Evolutionary conservation across 495 filamentous ascomycete genomes (phyloP).

Genomic region (Aspergillus indologenus): DNA sequence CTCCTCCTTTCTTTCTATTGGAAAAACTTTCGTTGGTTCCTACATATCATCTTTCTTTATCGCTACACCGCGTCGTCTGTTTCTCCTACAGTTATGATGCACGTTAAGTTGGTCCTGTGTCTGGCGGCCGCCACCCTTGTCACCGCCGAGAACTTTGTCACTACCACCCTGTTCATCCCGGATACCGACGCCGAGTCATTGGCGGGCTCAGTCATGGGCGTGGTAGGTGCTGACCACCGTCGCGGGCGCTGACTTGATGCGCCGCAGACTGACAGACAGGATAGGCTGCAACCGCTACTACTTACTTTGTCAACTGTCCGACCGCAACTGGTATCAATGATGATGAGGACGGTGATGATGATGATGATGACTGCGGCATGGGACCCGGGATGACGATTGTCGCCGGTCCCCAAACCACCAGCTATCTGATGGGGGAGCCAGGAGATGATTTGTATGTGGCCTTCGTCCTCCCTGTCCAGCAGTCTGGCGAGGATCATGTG

Average conservation of each 20-base stretch:
- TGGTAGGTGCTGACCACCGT: constrained; percentile 21
- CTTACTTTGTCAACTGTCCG: constrained; percentile 41
- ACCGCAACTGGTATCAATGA: constrained; percentile 11
- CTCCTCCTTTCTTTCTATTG: too few relatives aligned
- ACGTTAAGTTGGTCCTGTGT: constrained; percentile 6
- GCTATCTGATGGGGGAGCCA: constrained; percentile 17
- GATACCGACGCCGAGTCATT: constrained; percentile 33
- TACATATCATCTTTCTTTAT: too few relatives aligned
- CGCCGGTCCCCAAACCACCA: constrained; percentile 26
- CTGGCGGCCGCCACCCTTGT: constrained; percentile 26
- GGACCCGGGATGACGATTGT: constrained; percentile 31
- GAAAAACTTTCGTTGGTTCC: too few relatives aligned
- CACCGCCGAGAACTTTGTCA: constrained; percentile 28
- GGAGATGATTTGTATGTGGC: constrained; percentile 5
- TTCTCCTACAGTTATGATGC: background rate
- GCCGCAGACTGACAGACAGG: background rate
- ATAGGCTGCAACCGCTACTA: constrained; percentile 35
- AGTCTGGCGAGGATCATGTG: too few relatives aligned
- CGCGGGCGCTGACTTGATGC: too few relatives aligned
- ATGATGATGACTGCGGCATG: constrained; percentile 32
- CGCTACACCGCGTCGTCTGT: too few relatives aligned
- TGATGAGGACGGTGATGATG: background rate
- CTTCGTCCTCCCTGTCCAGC: too few relatives aligned
- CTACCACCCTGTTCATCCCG: constrained; percentile 37
- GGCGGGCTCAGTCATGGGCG: constrained; percentile 38